A percentile compares a stretch with the other conserved stretches of the same genome.
These are phyloP conservation scores for Lactuca sativa DNA, from an alignment of 129 eudicot species.

Conservation along the genomic window DNA sequence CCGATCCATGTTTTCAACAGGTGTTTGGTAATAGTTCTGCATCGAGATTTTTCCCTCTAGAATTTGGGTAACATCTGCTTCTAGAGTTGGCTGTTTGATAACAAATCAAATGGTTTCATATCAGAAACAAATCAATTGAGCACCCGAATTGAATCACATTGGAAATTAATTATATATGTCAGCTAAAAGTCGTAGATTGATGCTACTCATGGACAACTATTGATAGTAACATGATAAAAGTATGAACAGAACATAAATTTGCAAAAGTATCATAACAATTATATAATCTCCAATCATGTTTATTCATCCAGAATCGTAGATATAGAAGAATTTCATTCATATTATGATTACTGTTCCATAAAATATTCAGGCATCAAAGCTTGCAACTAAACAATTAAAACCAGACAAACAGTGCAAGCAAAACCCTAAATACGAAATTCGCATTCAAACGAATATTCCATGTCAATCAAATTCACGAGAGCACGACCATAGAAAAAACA, in stretches of 20 bases:
- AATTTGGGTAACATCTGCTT: conserved; percentile 1
- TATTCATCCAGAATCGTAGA: conserved; percentile 2
- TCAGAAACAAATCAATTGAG: not conserved
- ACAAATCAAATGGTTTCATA: not conserved
- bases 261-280: not conserved
- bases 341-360: not conserved
- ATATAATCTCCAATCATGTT: not conserved
- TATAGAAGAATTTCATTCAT: not conserved
- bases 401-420: not conserved
- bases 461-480: not conserved
- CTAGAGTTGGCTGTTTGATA: conserved; percentile 11
- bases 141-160: too few species aligned
- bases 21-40: conserved; percentile 32
- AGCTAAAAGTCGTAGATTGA: too few species aligned
- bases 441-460: conserved; percentile 1
- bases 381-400: not conserved
- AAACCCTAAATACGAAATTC: conserved; percentile 25
- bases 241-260: not conserved
- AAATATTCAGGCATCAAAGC: not conserved
- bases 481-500: not conserved
- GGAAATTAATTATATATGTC: too few species aligned
- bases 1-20: conserved; percentile 29
- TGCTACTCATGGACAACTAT: too few species aligned
- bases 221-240: not conserved
- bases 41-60: conserved; percentile 11